These are phyloP conservation scores for Bjerkandera adusta DNA, from an alignment of 1,284 basidiomycete genomes.

Conservation along the genomic window DNA sequence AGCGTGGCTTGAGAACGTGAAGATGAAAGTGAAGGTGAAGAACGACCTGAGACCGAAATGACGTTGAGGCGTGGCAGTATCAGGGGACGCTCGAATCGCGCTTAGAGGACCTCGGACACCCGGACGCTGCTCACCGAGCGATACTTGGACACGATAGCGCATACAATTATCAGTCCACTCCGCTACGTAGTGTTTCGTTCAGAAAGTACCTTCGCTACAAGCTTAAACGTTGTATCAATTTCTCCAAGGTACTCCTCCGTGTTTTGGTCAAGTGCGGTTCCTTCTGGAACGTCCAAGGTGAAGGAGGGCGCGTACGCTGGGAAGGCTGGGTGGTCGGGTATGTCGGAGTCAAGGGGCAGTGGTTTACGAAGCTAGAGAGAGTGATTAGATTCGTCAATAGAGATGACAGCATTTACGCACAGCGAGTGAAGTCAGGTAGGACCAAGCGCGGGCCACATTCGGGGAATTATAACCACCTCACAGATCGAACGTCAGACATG, in stretches of 20 bases:
- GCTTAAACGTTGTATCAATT: conserved; percentile 31
- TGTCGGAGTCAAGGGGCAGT: conserved; percentile 54
- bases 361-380: conserved; percentile 48
- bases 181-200: too few relatives aligned
- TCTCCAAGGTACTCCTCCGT: conserved; percentile 47
- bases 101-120: too few relatives aligned
- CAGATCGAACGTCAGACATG: too few relatives aligned
- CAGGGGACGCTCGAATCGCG: too few relatives aligned
- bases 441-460: conserved; percentile 85
- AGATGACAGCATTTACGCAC: conserved; percentile 34
- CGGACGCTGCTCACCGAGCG: too few relatives aligned
- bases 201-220: conserved; percentile 11
- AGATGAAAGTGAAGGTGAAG: too few relatives aligned
- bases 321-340: conserved; percentile 73
- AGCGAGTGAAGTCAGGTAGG: conserved; percentile 73
- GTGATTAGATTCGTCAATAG: not conserved
- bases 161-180: too few relatives aligned
- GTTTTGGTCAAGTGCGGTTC: conserved; percentile 75
- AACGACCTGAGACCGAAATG: too few relatives aligned
- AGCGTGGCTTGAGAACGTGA: too few relatives aligned
- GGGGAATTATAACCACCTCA: conserved; percentile 81
- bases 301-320: conserved; percentile 77
- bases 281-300: conserved; percentile 70
- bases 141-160: too few relatives aligned
- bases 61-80: too few relatives aligned